Evolutionary conservation across 345 rosid genomes (phyloP).

Genomic region (Hibiscus syriacus): DNA sequence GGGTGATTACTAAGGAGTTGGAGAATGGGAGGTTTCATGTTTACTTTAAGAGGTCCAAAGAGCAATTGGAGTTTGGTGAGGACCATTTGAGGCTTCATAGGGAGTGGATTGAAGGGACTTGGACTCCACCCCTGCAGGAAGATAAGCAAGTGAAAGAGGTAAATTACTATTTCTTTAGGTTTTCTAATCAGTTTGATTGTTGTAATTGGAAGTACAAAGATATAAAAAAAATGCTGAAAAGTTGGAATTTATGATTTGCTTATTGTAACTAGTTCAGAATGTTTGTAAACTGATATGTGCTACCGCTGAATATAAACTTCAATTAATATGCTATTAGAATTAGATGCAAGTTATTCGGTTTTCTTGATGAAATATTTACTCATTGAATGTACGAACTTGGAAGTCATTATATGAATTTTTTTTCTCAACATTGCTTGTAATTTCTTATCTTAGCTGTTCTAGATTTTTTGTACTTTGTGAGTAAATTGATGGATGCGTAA

Average conservation of each 20-base stretch:
- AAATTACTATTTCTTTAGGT: not conserved
- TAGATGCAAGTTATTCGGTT: not conserved
- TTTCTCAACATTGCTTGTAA: not conserved
- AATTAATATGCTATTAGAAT: not conserved
- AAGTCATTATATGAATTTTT: not conserved
- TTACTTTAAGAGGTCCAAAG: slow-evolving; percentile 45
- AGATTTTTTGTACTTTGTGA: not conserved
- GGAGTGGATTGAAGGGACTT: slow-evolving; percentile 54
- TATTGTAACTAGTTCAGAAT: not conserved
- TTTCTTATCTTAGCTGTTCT: not conserved
- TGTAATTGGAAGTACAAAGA: not conserved
- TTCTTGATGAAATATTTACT: too few species aligned
- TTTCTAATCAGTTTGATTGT: not conserved
- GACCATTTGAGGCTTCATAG: slow-evolving; percentile 55
- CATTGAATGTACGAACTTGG: not conserved
- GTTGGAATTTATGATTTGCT: not conserved
- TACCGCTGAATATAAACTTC: not conserved
- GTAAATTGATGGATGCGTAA: not conserved
- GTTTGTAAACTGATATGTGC: not conserved
- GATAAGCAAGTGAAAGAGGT: slow-evolving; percentile 14
- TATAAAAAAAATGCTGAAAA: not conserved
- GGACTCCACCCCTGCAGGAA: slow-evolving; percentile 54
- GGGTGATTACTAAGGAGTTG: slow-evolving; percentile 43
- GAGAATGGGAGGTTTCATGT: slow-evolving; percentile 48
- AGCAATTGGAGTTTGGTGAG: slow-evolving; percentile 43